phyloP scores from a whole-genome alignment of 805 yeast species.

The Saccharomycopsis oosterbeekiorum region DNA sequence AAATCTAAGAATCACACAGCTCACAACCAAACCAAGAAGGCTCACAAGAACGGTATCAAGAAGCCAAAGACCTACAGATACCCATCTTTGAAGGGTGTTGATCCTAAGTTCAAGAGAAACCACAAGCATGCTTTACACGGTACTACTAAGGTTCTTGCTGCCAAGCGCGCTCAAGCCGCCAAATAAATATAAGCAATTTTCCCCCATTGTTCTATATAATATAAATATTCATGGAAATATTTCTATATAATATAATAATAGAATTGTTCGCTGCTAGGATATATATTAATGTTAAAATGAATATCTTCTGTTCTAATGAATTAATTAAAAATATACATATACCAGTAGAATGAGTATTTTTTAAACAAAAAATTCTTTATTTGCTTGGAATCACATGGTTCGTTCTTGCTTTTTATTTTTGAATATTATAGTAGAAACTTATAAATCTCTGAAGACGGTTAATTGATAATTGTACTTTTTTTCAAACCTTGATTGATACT shows the following conservation, averaged over 20 bases:
- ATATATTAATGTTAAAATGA: slow-evolving; percentile 1
- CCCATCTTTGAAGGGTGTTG: slow-evolving; percentile 98
- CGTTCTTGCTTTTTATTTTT: too few species aligned
- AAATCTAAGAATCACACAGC: slow-evolving; percentile 99
- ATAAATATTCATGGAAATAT: background rate
- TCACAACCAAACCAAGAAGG: slow-evolving; percentile 99
- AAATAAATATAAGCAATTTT: slow-evolving; percentile 4
- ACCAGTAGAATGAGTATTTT: background rate
- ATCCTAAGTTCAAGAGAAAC: slow-evolving; percentile 98
- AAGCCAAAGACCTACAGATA: slow-evolving; percentile 97
- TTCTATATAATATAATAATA: background rate
- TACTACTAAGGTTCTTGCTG: slow-evolving; percentile 89
- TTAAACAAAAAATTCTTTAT: too few species aligned
- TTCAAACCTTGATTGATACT: too few species aligned
- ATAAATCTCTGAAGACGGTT: too few species aligned
- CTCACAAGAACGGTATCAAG: slow-evolving; percentile 99
- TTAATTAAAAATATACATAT: background rate
- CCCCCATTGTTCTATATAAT: background rate
- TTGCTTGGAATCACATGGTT: too few species aligned
- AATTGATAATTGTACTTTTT: too few species aligned
- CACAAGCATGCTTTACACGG: slow-evolving; percentile 99
- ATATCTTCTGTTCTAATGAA: slow-evolving; percentile 2
- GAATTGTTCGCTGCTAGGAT: slow-evolving; percentile 1
- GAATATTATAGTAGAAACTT: too few species aligned
- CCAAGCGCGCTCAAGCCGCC: slow-evolving; percentile 48